These are phyloP conservation scores for Magnaporthiopsis rhizophila DNA, from an alignment of 2,329 filamentous ascomycete species.

Conservation along the genomic window DNA sequence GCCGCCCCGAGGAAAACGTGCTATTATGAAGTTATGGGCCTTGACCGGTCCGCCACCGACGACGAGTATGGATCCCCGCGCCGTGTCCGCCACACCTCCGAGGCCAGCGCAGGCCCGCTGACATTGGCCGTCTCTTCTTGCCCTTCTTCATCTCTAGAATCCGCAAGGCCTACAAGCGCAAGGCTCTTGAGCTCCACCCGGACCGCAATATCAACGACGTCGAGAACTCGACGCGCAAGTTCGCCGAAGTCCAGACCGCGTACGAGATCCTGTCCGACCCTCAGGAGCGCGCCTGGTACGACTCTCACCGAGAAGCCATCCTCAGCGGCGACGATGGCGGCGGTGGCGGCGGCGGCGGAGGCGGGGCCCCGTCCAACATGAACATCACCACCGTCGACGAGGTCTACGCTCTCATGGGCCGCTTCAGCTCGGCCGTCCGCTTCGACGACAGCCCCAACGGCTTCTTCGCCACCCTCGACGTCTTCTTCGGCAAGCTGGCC, in stretches of 20 bases:
- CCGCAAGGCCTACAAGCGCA: slow-evolving; percentile 85
- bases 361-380: slow-evolving; percentile 47
- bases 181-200: slow-evolving; percentile 88
- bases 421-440: slow-evolving; percentile 69
- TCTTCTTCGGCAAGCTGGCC: slow-evolving; percentile 72
- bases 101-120: background rate
- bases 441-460: slow-evolving; percentile 74
- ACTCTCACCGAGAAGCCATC: slow-evolving; percentile 84
- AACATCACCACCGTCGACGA: slow-evolving; percentile 74
- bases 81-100: background rate
- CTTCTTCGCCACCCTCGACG: slow-evolving; percentile 74
- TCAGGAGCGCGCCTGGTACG: slow-evolving; percentile 96
- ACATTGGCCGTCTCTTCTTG: background rate
- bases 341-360: slow-evolving; percentile 27
- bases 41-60: slow-evolving; percentile 65
- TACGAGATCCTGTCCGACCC: slow-evolving; percentile 95
- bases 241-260: slow-evolving; percentile 86
- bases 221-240: slow-evolving; percentile 73
- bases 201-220: slow-evolving; percentile 87
- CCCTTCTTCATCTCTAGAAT: slow-evolving; percentile 45
- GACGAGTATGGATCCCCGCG: slow-evolving; percentile 59
- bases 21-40: slow-evolving; percentile 77
- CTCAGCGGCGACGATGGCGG: slow-evolving; percentile 46
- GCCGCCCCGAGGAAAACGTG: slow-evolving; percentile 50
- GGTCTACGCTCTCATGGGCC: slow-evolving; percentile 67